Conservation (phyloP, 208 protist species). For the Leishmania martiniquensis region DNA sequence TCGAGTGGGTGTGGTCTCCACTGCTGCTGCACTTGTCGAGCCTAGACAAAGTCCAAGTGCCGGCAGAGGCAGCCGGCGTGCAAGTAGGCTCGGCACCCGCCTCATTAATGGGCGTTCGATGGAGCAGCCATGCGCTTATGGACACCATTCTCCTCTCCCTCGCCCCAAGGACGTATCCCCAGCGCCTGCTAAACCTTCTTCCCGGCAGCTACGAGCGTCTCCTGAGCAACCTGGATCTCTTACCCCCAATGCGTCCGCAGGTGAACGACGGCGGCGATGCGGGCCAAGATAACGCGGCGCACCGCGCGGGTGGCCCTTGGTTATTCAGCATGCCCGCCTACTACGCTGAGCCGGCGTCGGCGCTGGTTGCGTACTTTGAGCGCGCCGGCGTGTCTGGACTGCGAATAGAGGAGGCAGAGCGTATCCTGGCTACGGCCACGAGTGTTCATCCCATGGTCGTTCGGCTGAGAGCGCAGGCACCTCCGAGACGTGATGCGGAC, state of each 20-base stretch:
- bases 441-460: slow-evolving; percentile 67
- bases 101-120: slow-evolving; percentile 28
- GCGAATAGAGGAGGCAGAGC: slow-evolving; percentile 50
- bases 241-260: slow-evolving; percentile 13
- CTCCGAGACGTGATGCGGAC: neutral
- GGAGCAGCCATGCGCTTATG: slow-evolving; percentile 47
- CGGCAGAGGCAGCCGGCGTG: slow-evolving; percentile 17
- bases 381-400: slow-evolving; percentile 35
- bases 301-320: slow-evolving; percentile 1
- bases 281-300: slow-evolving; percentile 1
- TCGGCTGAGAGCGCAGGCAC: slow-evolving; percentile 64
- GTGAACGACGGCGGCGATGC: slow-evolving; percentile 18
- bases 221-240: slow-evolving; percentile 36
- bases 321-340: slow-evolving; percentile 68
- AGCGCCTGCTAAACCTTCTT: slow-evolving; percentile 63
- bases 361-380: slow-evolving; percentile 55
- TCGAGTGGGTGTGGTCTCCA: slow-evolving; percentile 87
- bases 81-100: neutral
- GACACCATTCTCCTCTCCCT: slow-evolving; percentile 49
- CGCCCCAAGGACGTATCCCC: slow-evolving; percentile 57
- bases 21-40: slow-evolving; percentile 46
- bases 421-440: slow-evolving; percentile 43
- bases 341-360: slow-evolving; percentile 59
- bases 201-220: slow-evolving; percentile 66
- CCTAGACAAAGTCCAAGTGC: slow-evolving; percentile 47